These are phyloP conservation scores for Mortierella sp. DNA, from an alignment of 371 early-diverging fungal species.

Conservation along the genomic window DNA sequence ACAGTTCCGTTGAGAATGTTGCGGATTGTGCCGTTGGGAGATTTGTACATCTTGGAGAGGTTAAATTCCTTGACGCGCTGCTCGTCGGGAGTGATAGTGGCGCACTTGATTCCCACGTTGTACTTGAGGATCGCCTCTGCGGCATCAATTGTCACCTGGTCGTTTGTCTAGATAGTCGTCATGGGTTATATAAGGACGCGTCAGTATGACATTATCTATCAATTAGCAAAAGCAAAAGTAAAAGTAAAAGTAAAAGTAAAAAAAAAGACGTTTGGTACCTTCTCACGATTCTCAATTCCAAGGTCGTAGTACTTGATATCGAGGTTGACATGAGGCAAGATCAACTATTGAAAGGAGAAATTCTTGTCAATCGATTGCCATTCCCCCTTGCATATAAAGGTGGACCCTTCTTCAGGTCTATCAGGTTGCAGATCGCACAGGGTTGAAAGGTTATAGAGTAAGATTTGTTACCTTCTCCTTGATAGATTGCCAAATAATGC, in stretches of 20 bases:
- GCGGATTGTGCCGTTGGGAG: conserved; percentile 98
- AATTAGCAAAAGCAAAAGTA: background rate
- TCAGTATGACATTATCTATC: background rate
- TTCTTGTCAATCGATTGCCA: background rate
- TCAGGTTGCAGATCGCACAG: no score
- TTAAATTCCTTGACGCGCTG: conserved; percentile 96
- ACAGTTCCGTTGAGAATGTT: conserved; percentile 97
- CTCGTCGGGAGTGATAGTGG: conserved; percentile 99
- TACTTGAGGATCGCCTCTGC: conserved; percentile 97
- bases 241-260: background rate
- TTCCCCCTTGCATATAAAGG: background rate
- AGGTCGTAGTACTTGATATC: conserved; percentile 97
- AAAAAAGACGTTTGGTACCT: conserved; percentile 57
- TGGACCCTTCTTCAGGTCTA: no score
- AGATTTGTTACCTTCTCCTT: conserved; percentile 78
- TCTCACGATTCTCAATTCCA: conserved; percentile 92
- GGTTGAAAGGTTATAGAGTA: no score
- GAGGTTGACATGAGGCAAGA: conserved; percentile 91
- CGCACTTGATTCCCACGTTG: conserved; percentile 99
- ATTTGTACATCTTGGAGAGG: conserved; percentile 96
- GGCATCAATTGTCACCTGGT: conserved; percentile 96
- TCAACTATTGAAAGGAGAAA: conserved; percentile 64
- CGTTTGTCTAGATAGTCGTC: conserved; percentile 81
- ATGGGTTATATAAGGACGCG: background rate
- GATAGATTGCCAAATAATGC: conserved; percentile 95